Base-by-base conservation (phyloP, 345 rosid species). In the Citrus hindsii region DNA sequence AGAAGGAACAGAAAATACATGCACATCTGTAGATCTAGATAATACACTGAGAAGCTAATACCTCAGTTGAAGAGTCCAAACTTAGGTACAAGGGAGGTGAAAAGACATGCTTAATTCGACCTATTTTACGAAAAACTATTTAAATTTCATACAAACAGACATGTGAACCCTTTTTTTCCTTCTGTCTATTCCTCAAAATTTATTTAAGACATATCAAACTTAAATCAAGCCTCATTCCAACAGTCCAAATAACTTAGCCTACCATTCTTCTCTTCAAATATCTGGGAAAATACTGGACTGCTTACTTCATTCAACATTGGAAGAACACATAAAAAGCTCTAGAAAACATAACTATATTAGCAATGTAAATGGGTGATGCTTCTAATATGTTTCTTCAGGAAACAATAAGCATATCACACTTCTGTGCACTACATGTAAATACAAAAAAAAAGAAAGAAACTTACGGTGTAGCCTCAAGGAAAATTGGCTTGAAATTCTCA, bases 221-320 rank as follows among this genome's bases (percentile, higher is more conserved):
- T 51, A 19, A 35, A 53, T 3, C 40, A 71, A 9, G 62, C 37
- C 53, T 51, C 42, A 71, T 9, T 30, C 62, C 62, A 37, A 61
- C 48, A 61, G 40, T 40, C 77, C 24, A 28, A 74, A 74, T 27
- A 25, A 35, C 58, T 74, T 61, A 61, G 77, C 37, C 65, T 16
- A 37, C 24, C 75, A 56, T 48, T 59, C 53, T 18, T 59, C 37
- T 42, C 77, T 42, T 74, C 58, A 40, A 40, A 30, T 71, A 30
- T 51, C 3, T 53, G 2, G 7, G 56, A 19, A 25, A 40, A n/a
- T 10, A 37, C 32, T 68, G 72, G 3, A 2, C 22, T 28, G 69
- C 59, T 42, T 61, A 60, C 37, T 35, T 74, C 68, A 61, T 28
- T 33, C 22, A 0, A 28, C 37, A 46, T 27, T 42, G 25, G 25